phyloP scores from a whole-genome alignment of 2,329 filamentous ascomycete genomes.

The Pseudogymnoascus sp. region DNA sequence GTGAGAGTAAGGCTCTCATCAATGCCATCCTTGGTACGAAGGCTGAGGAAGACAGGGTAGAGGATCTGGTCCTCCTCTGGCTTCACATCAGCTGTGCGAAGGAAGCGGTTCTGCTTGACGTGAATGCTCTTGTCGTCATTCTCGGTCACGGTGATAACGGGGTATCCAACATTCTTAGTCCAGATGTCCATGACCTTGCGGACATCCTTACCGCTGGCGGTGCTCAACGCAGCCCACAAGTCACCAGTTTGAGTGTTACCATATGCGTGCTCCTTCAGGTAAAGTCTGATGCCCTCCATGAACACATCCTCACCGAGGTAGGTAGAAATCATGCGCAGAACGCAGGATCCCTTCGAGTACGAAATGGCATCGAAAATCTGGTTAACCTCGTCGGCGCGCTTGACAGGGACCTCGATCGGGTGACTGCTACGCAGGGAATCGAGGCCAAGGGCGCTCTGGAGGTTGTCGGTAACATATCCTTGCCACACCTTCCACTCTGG shows the following conservation, averaged over 20 bases:
- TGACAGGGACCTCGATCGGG: slow-evolving; percentile 92
- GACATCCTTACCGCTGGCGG: slow-evolving; percentile 86
- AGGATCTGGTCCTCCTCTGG: slow-evolving; percentile 83
- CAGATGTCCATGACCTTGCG: slow-evolving; percentile 88
- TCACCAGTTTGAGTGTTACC: slow-evolving; percentile 88
- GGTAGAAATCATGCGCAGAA: slow-evolving; percentile 94
- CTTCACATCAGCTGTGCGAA: slow-evolving; percentile 86
- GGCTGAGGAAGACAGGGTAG: slow-evolving; percentile 81
- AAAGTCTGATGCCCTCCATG: slow-evolving; percentile 81
- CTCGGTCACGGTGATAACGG: slow-evolving; percentile 80
- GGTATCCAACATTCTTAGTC: slow-evolving; percentile 94
- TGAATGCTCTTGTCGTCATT: slow-evolving; percentile 64
- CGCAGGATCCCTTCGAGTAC: slow-evolving; percentile 93
- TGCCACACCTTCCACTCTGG: slow-evolving; percentile 99
- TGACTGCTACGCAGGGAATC: slow-evolving; percentile 92
- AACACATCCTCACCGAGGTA: slow-evolving; percentile 89
- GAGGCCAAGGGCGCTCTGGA: slow-evolving; percentile 77
- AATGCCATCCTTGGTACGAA: slow-evolving; percentile 76
- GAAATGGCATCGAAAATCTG: slow-evolving; percentile 98
- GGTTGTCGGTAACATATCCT: slow-evolving; percentile 84
- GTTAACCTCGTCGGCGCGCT: slow-evolving; percentile 91
- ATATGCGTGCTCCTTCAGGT: slow-evolving; percentile 95
- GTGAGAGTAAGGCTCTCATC: slow-evolving; percentile 64
- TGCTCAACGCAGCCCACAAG: slow-evolving; percentile 78
- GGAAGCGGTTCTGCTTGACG: slow-evolving; percentile 90